Evolutionary conservation across 148 eudicot genomes (phyloP), one percentile per base, ranked within the genome.

Genomic region (Polygonum maritimum): DNA sequence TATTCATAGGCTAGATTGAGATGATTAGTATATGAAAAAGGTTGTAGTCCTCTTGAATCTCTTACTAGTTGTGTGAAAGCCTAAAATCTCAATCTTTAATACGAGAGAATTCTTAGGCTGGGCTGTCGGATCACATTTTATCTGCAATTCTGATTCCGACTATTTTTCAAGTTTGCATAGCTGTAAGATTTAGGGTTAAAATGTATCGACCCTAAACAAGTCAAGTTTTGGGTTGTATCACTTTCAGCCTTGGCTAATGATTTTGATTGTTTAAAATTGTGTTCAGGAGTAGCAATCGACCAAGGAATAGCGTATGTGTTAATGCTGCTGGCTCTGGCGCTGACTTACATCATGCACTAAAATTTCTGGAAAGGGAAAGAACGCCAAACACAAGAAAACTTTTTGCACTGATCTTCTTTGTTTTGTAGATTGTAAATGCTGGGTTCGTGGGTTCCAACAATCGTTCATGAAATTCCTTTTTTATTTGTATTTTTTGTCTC

Each of bases 241-340:
- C 1, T 57, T 57, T 57, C 63, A 22, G 19, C 10, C 22, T 57
- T 2, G 33, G 16, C 38, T 65, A 16, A 15, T 36, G 71, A 65
- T 35, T 65, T 65, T 65, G 71, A 33, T 65, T 57, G 16, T 36
- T 65, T 35, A n/a, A 35, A 65, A 65, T 36, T 65, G 40, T 65
- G 40, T 71, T 31, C 84, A 81, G 84, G 84, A 36, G 74, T 70
- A n/a, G 75, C 73, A n/a, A 38, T 81, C 4, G 81, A 81, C 26
- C 84, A 81, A 75, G 84, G 81, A 60, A 78, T 78, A 57, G 84
- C 84, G 16, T 78, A 75, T 35, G 54, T 58, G 80, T 49, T 81
- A 45, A 71, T 81, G 84, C 73, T 78, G 54, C 78, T 78, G 38
- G 79, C 84, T 69, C 69, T 81, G 72, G 76, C 62, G 44, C 76